Percentiles rank a stretch among this genome's conserved stretches.
Conservation (phyloP, 148 eudicot species). For the Rhododendron griersonianum region DNA sequence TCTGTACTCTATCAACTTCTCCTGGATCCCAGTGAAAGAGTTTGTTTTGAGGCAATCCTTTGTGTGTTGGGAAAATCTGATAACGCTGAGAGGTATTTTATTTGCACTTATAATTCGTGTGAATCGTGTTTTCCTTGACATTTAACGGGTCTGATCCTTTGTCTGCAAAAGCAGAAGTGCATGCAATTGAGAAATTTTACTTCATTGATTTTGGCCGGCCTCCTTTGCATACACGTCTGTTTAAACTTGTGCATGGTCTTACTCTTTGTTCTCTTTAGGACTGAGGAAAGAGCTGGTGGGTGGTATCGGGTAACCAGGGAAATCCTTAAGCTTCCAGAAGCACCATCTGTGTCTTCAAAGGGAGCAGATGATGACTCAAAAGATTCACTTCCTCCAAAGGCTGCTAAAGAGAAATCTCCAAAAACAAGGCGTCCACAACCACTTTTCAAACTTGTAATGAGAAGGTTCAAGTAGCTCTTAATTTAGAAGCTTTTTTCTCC, state of each 20-base stretch:
- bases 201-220: neutral
- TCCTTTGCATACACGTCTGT: neutral
- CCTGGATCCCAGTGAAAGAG: conserved; percentile 98
- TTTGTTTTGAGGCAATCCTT: conserved; percentile 94
- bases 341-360: conserved; percentile 68
- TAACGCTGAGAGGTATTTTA: conserved; percentile 72
- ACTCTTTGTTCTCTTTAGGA: conserved; percentile 30
- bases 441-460: conserved; percentile 93
- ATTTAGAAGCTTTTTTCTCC: neutral
- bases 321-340: conserved; percentile 92
- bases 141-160: neutral
- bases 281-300: conserved; percentile 96
- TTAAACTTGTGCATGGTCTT: conserved; percentile 10
- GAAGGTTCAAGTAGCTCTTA: conserved; percentile 50
- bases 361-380: conserved; percentile 56
- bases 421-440: conserved; percentile 91
- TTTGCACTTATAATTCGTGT: neutral
- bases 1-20: conserved; percentile 91
- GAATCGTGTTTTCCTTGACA: neutral
- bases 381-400: conserved; percentile 57
- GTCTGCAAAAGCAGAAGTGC: neutral
- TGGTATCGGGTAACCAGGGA: conserved; percentile 97
- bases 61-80: conserved; percentile 91
- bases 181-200: neutral
- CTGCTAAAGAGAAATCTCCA: conserved; percentile 72